phyloP scores from a whole-genome alignment of 768 basidiomycete genomes.

The Boletus coccyginus region DNA sequence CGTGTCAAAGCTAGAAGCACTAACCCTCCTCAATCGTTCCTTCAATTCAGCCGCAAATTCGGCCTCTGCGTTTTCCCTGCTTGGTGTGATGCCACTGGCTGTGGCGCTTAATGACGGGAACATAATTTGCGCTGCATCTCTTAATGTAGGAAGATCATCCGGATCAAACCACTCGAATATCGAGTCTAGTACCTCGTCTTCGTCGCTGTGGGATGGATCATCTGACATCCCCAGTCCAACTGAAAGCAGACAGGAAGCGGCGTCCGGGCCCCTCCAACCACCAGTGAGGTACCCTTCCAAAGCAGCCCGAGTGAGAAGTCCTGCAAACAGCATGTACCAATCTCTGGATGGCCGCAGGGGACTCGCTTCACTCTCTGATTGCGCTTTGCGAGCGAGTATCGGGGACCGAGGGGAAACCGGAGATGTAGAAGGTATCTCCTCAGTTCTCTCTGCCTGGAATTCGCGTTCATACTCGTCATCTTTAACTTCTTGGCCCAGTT shows the following conservation, averaged over 20 bases:
- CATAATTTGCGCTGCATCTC: conserved; percentile 63
- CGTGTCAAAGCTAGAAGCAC: conserved; percentile 23
- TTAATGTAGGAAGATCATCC: conserved; percentile 68
- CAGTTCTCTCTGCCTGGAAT: conserved; percentile 27
- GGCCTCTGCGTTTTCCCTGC: conserved; percentile 54
- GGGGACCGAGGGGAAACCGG: conserved; percentile 13
- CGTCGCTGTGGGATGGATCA: conserved; percentile 23
- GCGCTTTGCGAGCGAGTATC: conserved; percentile 19
- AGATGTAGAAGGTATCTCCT: conserved; percentile 7
- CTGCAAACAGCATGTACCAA: conserved; percentile 80
- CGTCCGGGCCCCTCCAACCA: conserved; percentile 73
- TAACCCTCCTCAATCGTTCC: conserved; percentile 64
- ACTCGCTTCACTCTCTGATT: conserved; percentile 39
- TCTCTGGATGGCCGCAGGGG: conserved; percentile 67
- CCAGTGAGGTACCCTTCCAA: conserved; percentile 82
- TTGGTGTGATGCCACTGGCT: conserved; percentile 24
- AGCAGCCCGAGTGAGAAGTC: conserved; percentile 77
- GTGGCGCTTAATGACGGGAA: conserved; percentile 53
- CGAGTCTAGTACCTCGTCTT: conserved; percentile 31
- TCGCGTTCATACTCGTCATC: conserved; percentile 47
- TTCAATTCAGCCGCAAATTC: conserved; percentile 78
- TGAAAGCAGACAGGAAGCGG: conserved; percentile 68
- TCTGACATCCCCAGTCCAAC: conserved; percentile 58
- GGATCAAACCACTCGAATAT: conserved; percentile 65
- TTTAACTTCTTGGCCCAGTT: conserved; percentile 68